phyloP scores from a whole-genome alignment of 768 basidiomycete genomes.

The Mycena metata region DNA sequence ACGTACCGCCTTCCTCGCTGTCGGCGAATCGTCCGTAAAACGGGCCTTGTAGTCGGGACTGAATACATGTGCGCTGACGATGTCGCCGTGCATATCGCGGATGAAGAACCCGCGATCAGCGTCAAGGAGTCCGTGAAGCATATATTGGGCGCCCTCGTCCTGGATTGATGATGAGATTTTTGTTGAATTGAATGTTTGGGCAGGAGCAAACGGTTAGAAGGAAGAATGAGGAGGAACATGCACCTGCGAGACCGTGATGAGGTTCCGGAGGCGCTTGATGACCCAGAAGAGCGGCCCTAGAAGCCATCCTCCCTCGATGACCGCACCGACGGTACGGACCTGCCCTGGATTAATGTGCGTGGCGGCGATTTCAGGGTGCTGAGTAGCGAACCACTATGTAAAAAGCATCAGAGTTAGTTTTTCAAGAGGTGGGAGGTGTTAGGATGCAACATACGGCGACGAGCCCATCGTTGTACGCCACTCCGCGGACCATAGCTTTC shows the following conservation, averaged over 20 bases:
- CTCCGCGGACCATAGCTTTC: neutral
- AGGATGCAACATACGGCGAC: slow-evolving; percentile 12
- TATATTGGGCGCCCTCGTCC: slow-evolving; percentile 31
- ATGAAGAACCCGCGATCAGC: slow-evolving; percentile 7
- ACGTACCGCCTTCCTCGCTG: neutral
- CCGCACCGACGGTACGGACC: slow-evolving; percentile 34
- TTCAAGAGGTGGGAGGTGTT: too few relatives aligned
- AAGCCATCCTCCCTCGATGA: neutral
- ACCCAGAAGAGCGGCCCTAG: neutral
- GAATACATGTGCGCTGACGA: neutral
- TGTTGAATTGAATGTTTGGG: too few relatives aligned
- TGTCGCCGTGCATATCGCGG: neutral
- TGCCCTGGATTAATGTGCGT: slow-evolving; percentile 42
- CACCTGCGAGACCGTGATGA: neutral
- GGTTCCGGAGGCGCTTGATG: neutral
- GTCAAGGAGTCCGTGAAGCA: slow-evolving; percentile 24
- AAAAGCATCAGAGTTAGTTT: too few relatives aligned
- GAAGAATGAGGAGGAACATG: too few relatives aligned
- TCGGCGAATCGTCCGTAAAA: neutral
- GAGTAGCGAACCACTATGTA: slow-evolving; percentile 40
- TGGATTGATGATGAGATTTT: neutral
- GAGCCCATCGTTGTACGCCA: slow-evolving; percentile 7
- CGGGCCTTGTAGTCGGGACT: neutral
- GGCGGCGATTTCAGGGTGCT: slow-evolving; percentile 38
- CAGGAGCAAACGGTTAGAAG: too few relatives aligned